A percentile compares a stretch with the other conserved stretches of the same genome.
Evolutionary conservation across 2,329 filamentous ascomycete species (phyloP).

Genomic region (Xylaria sp.): DNA sequence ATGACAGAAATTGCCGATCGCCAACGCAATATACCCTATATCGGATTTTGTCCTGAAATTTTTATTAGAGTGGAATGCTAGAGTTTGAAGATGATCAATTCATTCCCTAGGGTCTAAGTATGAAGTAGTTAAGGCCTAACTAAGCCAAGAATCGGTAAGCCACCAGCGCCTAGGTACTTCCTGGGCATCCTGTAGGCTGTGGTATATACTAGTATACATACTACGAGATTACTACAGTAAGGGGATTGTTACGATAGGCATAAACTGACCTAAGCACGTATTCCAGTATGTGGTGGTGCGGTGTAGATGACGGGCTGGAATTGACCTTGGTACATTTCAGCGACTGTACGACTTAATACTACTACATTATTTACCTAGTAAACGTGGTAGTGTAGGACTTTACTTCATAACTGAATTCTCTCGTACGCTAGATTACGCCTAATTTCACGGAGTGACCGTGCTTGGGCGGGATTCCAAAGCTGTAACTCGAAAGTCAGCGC

Average conservation of each 20-base stretch:
- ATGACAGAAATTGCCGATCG: slow-evolving; percentile 6
- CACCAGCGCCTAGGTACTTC: slow-evolving; percentile 2
- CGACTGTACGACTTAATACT: no score
- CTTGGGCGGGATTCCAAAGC: slow-evolving; percentile 3
- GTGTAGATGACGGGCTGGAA: no score
- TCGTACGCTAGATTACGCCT: background rate
- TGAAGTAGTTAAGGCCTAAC: background rate
- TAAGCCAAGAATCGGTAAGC: background rate
- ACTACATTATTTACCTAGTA: background rate
- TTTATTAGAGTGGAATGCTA: background rate
- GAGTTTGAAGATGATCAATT: background rate
- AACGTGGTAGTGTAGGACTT: slow-evolving; percentile 4
- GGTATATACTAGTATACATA: no score
- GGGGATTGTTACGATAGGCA: no score
- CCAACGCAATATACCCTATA: background rate
- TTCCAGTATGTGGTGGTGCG: no score
- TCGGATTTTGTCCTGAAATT: background rate
- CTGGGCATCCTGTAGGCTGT: no score
- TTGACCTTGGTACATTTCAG: no score
- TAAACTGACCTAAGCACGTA: background rate
- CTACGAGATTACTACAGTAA: no score
- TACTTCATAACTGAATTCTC: background rate
- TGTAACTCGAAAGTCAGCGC: slow-evolving; percentile 13
- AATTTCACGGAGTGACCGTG: slow-evolving; percentile 22
- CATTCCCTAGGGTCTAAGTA: no score